Evolutionary conservation across 2,329 filamentous ascomycete genomes (phyloP), one percentile per base, ranked within the genome.

Genomic region (Phaeosphaeria sp.): DNA sequence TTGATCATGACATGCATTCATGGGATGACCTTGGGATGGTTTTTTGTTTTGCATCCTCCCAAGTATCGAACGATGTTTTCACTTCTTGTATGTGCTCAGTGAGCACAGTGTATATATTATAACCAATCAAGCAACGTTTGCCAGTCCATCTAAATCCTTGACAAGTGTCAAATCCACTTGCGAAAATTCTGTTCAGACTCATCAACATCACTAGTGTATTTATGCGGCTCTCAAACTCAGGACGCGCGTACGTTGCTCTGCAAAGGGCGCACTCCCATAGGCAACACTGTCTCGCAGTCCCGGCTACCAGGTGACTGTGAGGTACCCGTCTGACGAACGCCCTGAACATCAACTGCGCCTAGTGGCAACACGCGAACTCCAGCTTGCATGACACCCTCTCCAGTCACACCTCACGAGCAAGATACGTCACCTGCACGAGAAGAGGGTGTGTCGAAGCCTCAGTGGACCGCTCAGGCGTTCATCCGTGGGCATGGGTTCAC

Each of bases 401-500:
- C 49, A 51, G 49, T 51, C 49, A 51, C 23, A 43, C 42, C 33
- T n/a, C 41, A 52, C 50, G 50, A 52, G 42, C 51, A 47, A 6
- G 33, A 41, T 53, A 47, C 43, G 43, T 53, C 51, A 53, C 23
- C n/a, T 36, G 42, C 41, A 21, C 20, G 23, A 46, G 30, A 47
- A 22, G 43, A 13, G 20, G 41, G 43, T 39, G 51, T 36, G 42
- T 47, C 23, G 15, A 53, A 53, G 51, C 43, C 50, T 53, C 51
- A 36, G 30, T 20, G 30, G 23, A 18, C 23, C 39, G 23, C 18
- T 48, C 6, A 36, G 51, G 51, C 43, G 60, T 58, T 58, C 55
- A 54, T 54, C 52, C 52, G 54, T 50, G 42, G 20, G 43, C 46
- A 36, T 58, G 56, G 25, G 50, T 51, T 50, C 41, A 21, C 42